phyloP scores from a whole-genome alignment of 208 protist species.

The Blastocrithidia nonstop region DNA sequence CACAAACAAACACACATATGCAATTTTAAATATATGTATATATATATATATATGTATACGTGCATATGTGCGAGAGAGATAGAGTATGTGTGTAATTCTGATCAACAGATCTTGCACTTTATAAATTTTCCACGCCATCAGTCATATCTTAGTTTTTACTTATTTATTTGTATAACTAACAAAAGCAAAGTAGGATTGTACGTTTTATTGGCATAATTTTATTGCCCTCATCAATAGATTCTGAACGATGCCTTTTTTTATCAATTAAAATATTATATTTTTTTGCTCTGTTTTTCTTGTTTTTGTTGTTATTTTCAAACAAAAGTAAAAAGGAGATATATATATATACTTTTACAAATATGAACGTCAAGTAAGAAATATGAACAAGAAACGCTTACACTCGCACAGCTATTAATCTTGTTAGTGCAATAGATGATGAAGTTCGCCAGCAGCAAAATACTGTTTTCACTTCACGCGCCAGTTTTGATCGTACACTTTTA shows the following conservation, averaged over 20 bases:
- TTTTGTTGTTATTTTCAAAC: neutral
- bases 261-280: no score
- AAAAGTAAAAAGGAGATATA: no score
- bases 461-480: slow-evolving; percentile 9
- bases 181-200: neutral
- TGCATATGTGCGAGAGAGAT: neutral
- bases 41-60: neutral
- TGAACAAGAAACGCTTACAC: slow-evolving; percentile 2
- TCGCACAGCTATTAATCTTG: slow-evolving; percentile 4
- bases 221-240: neutral
- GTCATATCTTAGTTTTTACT: no score
- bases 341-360: neutral
- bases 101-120: neutral
- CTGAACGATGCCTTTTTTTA: no score
- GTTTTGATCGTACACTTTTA: slow-evolving; percentile 9
- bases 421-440: slow-evolving; percentile 6
- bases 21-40: neutral
- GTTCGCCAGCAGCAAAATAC: slow-evolving; percentile 25
- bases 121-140: no score
- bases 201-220: neutral
- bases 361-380: neutral
- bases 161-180: neutral
- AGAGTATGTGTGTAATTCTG: neutral
- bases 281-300: no score
- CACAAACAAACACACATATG: neutral